Evolutionary conservation across 139 green algal genomes (phyloP).

Genomic region (Pycnococcus provasolii): DNA sequence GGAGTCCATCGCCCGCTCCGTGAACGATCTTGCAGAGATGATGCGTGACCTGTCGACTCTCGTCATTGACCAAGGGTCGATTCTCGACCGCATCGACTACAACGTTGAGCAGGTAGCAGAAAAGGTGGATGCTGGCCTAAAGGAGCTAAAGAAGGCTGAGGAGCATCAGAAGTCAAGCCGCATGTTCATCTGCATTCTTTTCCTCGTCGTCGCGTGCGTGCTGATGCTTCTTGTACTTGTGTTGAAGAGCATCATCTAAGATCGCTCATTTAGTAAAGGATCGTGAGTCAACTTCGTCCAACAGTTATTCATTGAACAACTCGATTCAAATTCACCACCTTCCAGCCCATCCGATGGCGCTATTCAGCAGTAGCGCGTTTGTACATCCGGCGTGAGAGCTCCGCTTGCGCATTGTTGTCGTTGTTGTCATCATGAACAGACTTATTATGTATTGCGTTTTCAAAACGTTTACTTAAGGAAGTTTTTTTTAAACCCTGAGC

Average conservation of each 20-base stretch:
- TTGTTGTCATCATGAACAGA: too few relatives aligned
- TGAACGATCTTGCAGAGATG: constrained; percentile 79
- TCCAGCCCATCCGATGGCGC: too few relatives aligned
- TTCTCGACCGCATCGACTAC: constrained; percentile 91
- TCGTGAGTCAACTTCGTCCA: too few relatives aligned
- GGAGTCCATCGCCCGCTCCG: constrained; percentile 56
- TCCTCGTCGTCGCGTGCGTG: constrained; percentile 65
- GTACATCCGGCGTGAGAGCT: too few relatives aligned
- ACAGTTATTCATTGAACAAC: too few relatives aligned
- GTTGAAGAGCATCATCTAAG: constrained; percentile 32
- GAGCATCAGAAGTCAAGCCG: constrained; percentile 67
- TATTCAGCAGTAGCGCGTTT: too few relatives aligned
- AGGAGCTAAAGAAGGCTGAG: constrained; percentile 77
- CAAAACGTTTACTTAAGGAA: too few relatives aligned
- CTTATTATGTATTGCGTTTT: too few relatives aligned
- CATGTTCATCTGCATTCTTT: constrained; percentile 79
- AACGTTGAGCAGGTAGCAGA: constrained; percentile 62
- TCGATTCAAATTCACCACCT: too few relatives aligned
- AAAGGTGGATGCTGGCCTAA: constrained; percentile 75
- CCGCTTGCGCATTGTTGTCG: too few relatives aligned
- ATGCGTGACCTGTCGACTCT: constrained; percentile 89
- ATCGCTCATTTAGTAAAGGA: too few relatives aligned
- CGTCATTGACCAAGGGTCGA: constrained; percentile 96
- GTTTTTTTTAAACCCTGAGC: too few relatives aligned
- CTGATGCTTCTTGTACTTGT: constrained; percentile 79